phyloP scores from a whole-genome alignment of 805 yeast species.

The Alloascoidea hylecoeti region DNA sequence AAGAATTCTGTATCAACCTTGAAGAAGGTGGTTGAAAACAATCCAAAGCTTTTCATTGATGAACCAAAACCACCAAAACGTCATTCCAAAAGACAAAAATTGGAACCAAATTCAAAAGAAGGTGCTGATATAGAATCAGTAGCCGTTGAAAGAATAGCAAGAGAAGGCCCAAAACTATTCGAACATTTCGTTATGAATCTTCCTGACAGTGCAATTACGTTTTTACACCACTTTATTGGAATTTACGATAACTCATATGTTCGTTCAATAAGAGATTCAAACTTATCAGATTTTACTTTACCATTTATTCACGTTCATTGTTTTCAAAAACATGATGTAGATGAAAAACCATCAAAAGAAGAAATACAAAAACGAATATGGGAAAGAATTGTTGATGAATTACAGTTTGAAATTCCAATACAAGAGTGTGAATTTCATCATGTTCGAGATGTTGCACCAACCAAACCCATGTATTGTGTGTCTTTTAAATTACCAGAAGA shows the following conservation, averaged over 20 bases:
- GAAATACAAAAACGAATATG: slow-evolving; percentile 58
- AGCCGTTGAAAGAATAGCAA: too few species aligned
- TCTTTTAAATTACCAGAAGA: slow-evolving; percentile 37
- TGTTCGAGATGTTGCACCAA: slow-evolving; percentile 92
- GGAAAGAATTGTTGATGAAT: slow-evolving; percentile 28
- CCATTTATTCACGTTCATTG: slow-evolving; percentile 85
- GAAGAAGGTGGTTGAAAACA: too few species aligned
- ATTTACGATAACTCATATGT: slow-evolving; percentile 30
- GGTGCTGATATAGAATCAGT: too few species aligned
- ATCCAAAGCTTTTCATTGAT: too few species aligned
- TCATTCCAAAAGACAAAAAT: slow-evolving; percentile 10
- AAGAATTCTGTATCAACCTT: slow-evolving; percentile 19
- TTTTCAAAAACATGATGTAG: slow-evolving; percentile 76
- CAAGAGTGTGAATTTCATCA: slow-evolving; percentile 50
- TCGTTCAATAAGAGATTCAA: slow-evolving; percentile 16
- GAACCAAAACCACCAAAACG: too few species aligned
- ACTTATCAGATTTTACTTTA: slow-evolving; percentile 33
- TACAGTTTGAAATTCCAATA: slow-evolving; percentile 30
- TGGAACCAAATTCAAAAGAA: slow-evolving; percentile 5
- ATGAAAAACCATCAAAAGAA: slow-evolving; percentile 58
- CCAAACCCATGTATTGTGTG: slow-evolving; percentile 92
- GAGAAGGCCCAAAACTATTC: slow-evolving; percentile 35
- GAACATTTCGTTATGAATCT: slow-evolving; percentile 86
- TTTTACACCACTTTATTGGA: slow-evolving; percentile 67
- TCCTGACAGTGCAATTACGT: slow-evolving; percentile 85